These are phyloP conservation scores for Globisporangium paddicum DNA, from an alignment of 352 stramenopile species.

Conservation along the genomic window DNA sequence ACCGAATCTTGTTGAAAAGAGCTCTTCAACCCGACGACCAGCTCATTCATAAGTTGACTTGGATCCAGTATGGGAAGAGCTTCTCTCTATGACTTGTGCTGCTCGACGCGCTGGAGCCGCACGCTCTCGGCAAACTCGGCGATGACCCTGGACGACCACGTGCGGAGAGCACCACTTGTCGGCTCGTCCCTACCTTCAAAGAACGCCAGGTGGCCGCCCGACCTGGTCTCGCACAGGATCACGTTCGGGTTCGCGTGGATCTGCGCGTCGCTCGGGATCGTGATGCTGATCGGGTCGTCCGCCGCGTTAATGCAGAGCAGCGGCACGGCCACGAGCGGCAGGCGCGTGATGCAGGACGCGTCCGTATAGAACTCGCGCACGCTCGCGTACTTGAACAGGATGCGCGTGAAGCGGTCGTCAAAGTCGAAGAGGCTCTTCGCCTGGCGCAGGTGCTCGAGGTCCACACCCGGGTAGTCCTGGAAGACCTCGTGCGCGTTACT, in stretches of 20 bases:
- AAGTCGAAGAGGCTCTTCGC: slow-evolving; percentile 47
- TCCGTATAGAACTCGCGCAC: too few relatives aligned
- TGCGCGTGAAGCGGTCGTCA: slow-evolving; percentile 57
- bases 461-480: slow-evolving; percentile 30
- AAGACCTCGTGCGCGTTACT: slow-evolving; percentile 68
- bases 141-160: slow-evolving; percentile 35
- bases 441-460: slow-evolving; percentile 33
- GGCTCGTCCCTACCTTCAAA: too few relatives aligned
- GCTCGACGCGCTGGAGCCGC: slow-evolving; percentile 3
- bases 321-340: too few relatives aligned
- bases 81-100: not conserved
- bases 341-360: too few relatives aligned
- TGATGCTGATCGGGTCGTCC: too few relatives aligned
- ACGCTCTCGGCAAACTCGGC: slow-evolving; percentile 33
- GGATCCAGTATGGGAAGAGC: not conserved
- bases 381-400: slow-evolving; percentile 49
- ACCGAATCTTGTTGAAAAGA: not conserved
- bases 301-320: too few relatives aligned
- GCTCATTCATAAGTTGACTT: too few relatives aligned
- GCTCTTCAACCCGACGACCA: not conserved
- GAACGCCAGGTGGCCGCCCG: too few relatives aligned
- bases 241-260: slow-evolving; percentile 35
- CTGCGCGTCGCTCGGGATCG: slow-evolving; percentile 21
- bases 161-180: slow-evolving; percentile 9
- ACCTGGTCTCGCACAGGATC: too few relatives aligned